These are phyloP conservation scores for Colletotrichum abscissum DNA, from an alignment of 2,329 filamentous ascomycete genomes.

Conservation along the genomic window DNA sequence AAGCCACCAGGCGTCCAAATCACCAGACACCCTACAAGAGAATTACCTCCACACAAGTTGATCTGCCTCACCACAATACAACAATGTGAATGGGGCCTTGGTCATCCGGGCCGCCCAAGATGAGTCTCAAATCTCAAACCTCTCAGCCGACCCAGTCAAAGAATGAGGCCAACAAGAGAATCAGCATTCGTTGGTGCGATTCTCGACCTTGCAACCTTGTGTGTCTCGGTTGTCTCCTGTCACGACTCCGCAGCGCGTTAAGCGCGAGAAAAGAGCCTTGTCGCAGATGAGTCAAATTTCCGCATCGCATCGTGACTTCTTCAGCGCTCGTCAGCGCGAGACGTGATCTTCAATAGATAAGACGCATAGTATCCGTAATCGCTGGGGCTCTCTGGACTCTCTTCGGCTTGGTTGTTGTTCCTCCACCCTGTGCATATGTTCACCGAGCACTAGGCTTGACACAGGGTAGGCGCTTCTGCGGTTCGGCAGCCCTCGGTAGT, in stretches of 20 bases:
- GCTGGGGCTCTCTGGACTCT: background rate
- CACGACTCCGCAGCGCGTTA: conserved; percentile 20
- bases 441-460: background rate
- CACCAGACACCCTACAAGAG: conserved; percentile 28
- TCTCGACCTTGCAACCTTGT: background rate
- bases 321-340: conserved; percentile 28
- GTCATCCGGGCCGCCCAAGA: conserved; percentile 15
- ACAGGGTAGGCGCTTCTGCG: conserved; percentile 15
- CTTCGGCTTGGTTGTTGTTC: conserved; percentile 3
- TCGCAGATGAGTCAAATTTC: conserved; percentile 27
- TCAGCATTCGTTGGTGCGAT: background rate
- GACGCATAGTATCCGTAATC: conserved; percentile 11
- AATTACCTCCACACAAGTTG: conserved; percentile 30
- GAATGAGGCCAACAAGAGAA: conserved; percentile 1
- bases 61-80: conserved; percentile 27
- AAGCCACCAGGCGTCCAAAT: conserved; percentile 7
- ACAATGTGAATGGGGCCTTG: background rate
- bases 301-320: conserved; percentile 30
- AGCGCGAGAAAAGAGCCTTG: conserved; percentile 24
- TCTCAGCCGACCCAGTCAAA: conserved; percentile 3
- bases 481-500: conserved; percentile 30
- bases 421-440: conserved; percentile 10
- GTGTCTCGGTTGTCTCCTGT: background rate
- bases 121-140: conserved; percentile 10
- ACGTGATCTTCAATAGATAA: conserved; percentile 31